A percentile compares a stretch with the other conserved stretches of the same genome.
Evolutionary conservation across 352 stramenopile species (phyloP).

Genomic region (Elongisporangium prolatum): DNA sequence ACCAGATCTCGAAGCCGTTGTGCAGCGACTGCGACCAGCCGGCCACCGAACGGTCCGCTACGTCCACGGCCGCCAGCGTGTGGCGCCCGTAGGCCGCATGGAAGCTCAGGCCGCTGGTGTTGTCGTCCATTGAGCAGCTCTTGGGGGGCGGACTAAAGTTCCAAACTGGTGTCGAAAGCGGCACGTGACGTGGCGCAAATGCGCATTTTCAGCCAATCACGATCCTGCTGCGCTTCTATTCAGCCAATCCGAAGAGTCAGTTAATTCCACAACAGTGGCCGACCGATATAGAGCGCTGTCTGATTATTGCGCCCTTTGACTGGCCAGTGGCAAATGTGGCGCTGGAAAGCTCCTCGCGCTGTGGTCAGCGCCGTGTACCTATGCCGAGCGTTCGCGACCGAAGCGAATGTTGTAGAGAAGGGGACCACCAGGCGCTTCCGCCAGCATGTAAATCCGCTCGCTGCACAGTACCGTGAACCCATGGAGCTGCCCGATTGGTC

Average conservation of each 20-base stretch:
- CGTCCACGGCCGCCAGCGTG: conserved; percentile 47
- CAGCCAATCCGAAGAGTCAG: conserved; percentile 8
- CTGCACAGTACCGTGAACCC: conserved; percentile 53
- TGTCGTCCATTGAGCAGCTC: conserved; percentile 54
- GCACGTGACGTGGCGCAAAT: conserved; percentile 19
- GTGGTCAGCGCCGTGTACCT: conserved; percentile 1
- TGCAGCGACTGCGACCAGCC: conserved; percentile 52
- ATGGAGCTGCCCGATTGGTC: conserved; percentile 63
- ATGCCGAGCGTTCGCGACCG: background rate
- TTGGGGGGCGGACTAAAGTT: background rate
- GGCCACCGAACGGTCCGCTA: conserved; percentile 14
- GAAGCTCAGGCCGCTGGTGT: conserved; percentile 42
- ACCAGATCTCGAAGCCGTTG: conserved; percentile 87
- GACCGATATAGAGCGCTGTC: background rate
- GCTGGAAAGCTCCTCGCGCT: conserved; percentile 10
- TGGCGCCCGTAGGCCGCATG: conserved; percentile 39
- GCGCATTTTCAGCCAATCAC: conserved; percentile 20
- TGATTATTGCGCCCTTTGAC: background rate
- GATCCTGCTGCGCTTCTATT: background rate
- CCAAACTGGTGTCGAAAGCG: conserved; percentile 10
- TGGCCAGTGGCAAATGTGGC: conserved; percentile 8
- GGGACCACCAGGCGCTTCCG: conserved; percentile 43
- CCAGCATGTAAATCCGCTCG: conserved; percentile 83
- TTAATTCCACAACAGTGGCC: background rate
- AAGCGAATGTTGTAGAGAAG: background rate